These are phyloP conservation scores for Nicotiana sylvestris DNA, from an alignment of 257 asterid species.

Conservation along the genomic window DNA sequence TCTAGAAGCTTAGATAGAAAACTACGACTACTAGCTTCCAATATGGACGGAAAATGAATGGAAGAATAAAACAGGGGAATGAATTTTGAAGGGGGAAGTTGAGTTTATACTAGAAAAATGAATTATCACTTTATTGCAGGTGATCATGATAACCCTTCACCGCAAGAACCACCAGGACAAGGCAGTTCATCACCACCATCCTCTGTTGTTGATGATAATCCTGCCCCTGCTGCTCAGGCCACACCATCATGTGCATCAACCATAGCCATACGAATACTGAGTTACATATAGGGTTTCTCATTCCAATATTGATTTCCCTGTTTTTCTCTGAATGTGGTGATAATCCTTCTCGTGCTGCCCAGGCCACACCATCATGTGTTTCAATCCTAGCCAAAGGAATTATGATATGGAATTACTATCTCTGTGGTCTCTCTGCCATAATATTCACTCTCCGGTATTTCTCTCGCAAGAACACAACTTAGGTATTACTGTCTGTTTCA, in stretches of 20 bases:
- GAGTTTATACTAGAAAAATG: background rate
- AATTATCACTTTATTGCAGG: slow-evolving; percentile 5
- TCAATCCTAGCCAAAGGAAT: background rate
- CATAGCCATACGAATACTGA: background rate
- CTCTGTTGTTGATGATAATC: background rate
- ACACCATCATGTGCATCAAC: background rate
- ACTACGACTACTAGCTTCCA: background rate
- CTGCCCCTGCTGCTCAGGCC: background rate
- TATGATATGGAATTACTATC: background rate
- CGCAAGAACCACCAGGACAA: slow-evolving; percentile 3
- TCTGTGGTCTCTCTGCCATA: background rate
- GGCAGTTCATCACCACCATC: background rate
- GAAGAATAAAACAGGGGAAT: background rate
- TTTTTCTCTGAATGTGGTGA: background rate
- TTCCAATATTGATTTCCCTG: too few species aligned
- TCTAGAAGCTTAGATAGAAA: background rate
- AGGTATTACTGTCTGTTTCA: background rate
- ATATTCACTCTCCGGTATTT: background rate
- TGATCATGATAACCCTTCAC: background rate
- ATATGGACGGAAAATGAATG: background rate
- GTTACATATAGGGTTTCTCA: too few species aligned
- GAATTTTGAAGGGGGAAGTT: background rate
- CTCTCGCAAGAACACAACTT: background rate
- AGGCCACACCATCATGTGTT: background rate
- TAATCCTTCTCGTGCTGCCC: background rate